Base-by-base conservation (phyloP, 148 eudicot genomes). In the Mesembryanthemum crystallinum region DNA sequence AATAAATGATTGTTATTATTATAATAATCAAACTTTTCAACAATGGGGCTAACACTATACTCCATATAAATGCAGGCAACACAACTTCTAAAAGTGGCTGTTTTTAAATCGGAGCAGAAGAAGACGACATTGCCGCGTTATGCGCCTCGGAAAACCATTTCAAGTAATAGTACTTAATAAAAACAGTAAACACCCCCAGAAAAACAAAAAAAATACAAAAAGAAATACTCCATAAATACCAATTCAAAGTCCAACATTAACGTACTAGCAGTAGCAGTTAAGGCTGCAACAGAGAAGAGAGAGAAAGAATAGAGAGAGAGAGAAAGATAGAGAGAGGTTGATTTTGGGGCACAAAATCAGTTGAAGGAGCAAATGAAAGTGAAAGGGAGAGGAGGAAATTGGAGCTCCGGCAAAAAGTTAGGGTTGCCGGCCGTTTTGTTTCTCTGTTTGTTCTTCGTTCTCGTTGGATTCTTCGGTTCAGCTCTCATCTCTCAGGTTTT, bases 391-490 rank as follows among this genome's bases (percentile, higher is more conserved):
- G 89, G 81, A 70, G 89, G 78, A 51, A 75, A 79, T 64, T 85
- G 81, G 86, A 90, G 72, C 74, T 71, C 77, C 35, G 78, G 81
- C 49, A 76, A 69, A 11, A 85, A 87, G 78, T 71, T 93, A 82
- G 91, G 89, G 83, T 80, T 89, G 21, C 89, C 96, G 42, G 64
- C 81, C 35, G 76, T 88, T 12, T 82, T 88, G 72, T 75, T 87
- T 57, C 76, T 90, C 18, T 91, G 94, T 78, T 82, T 81, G 69
- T 91, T 82, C 84, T 88, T 89, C 84, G 89, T 93, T 71, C 77
- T 93, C 65, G 84, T 89, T 78, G 98, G 98, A 18, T 88, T 93
- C 79, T 91, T 91, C 76, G 87, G 79, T 59, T 87, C 89, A n/a
- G 62, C 84, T 54, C 86, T 91, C 75, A 65, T 89, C 73, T 88